These are phyloP conservation scores for Austroboletus novae-zelandiae DNA, from an alignment of 1,284 basidiomycete genomes.

Conservation along the genomic window DNA sequence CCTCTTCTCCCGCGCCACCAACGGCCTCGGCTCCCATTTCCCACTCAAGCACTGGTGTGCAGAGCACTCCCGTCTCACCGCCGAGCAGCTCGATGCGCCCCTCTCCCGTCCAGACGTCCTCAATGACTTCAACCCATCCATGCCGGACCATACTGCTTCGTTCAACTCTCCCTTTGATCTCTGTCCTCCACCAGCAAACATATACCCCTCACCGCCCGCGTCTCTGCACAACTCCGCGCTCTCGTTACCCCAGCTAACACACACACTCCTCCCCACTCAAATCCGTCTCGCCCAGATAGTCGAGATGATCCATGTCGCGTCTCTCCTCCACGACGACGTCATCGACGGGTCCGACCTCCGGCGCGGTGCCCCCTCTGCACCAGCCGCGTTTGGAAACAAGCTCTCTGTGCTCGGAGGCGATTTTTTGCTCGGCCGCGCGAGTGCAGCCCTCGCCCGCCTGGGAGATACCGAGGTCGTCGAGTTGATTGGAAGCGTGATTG, in stretches of 20 bases:
- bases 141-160: slow-evolving; percentile 65
- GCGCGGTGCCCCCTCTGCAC: slow-evolving; percentile 81
- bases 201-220: slow-evolving; percentile 39
- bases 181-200: slow-evolving; percentile 36
- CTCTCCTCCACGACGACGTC: slow-evolving; percentile 93
- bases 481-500: slow-evolving; percentile 88
- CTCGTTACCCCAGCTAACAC: slow-evolving; percentile 32
- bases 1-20: slow-evolving; percentile 89
- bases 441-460: slow-evolving; percentile 83
- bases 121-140: slow-evolving; percentile 83
- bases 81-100: slow-evolving; percentile 65
- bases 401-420: slow-evolving; percentile 93
- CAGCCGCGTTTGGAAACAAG: slow-evolving; percentile 93
- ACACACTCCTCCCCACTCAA: slow-evolving; percentile 74
- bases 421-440: slow-evolving; percentile 91
- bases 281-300: slow-evolving; percentile 92
- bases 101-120: slow-evolving; percentile 73
- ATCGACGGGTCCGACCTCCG: slow-evolving; percentile 85
- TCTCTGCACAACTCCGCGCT: slow-evolving; percentile 25
- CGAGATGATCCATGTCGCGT: slow-evolving; percentile 99
- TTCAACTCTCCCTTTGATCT: slow-evolving; percentile 50
- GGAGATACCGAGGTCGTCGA: slow-evolving; percentile 91
- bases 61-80: slow-evolving; percentile 38
- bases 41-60: slow-evolving; percentile 46
- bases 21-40: slow-evolving; percentile 65